Conservation (phyloP, 176 grass and related monocot species). For the Microstegium vimineum region DNA sequence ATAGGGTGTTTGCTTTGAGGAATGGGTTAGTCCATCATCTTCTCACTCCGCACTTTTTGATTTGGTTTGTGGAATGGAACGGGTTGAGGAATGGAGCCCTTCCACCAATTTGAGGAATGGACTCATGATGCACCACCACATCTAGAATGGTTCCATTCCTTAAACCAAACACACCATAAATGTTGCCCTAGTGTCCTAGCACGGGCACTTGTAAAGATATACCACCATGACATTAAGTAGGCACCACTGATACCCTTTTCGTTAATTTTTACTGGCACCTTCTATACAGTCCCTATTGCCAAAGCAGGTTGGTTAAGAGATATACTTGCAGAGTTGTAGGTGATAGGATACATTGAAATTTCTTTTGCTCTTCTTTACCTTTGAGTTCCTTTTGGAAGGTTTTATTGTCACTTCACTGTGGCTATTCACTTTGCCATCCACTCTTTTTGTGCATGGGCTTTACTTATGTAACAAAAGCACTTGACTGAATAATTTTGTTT, state of each 20-base stretch:
- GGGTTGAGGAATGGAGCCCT: too few relatives aligned
- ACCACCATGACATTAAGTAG: neutral
- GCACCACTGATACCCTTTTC: neutral
- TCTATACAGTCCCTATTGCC: neutral
- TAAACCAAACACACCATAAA: neutral
- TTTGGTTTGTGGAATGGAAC: too few relatives aligned
- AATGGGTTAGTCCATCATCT: too few relatives aligned
- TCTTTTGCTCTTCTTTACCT: neutral
- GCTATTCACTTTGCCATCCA: slow-evolving; percentile 1
- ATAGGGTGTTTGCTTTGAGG: too few relatives aligned
- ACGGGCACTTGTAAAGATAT: neutral
- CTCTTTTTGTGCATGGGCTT: neutral
- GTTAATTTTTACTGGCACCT: neutral
- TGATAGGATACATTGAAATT: slow-evolving; percentile 9
- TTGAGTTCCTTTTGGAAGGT: neutral
- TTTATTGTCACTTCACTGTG: neutral
- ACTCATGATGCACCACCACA: too few relatives aligned
- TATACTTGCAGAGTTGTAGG: neutral
- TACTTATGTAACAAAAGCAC: neutral
- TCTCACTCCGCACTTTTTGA: too few relatives aligned
- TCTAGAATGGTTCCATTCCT: too few relatives aligned
- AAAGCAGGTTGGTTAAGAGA: neutral
- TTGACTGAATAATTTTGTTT: slow-evolving; percentile 7
- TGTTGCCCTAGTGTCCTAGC: neutral
- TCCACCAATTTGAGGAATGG: too few relatives aligned